phyloP scores from a whole-genome alignment of 1,139 yeast species.

The Candida pseudoviswanathii region DNA sequence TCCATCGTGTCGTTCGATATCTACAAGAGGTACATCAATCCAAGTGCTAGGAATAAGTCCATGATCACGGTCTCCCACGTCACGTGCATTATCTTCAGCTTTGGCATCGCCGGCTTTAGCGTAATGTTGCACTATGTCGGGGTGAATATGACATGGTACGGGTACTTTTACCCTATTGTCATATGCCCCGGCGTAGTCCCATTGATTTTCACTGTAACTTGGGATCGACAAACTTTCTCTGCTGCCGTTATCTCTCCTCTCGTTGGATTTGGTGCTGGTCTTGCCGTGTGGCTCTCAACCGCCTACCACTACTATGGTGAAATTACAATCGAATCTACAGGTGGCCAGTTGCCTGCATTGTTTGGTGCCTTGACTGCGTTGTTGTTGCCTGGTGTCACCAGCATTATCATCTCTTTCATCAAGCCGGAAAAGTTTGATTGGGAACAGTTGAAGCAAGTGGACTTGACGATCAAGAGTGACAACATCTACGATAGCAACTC shows the following conservation, averaged over 20 bases:
- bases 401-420: slow-evolving; percentile 27
- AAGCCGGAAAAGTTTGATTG: slow-evolving; percentile 36
- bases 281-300: slow-evolving; percentile 28
- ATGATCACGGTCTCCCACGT: slow-evolving; percentile 30
- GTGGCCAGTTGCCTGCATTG: slow-evolving; percentile 34
- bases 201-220: slow-evolving; percentile 32
- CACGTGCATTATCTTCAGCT: slow-evolving; percentile 31
- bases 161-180: slow-evolving; percentile 35
- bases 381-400: slow-evolving; percentile 31
- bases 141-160: slow-evolving; percentile 36
- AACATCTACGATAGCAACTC: slow-evolving; percentile 2
- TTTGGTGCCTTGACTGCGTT: slow-evolving; percentile 35
- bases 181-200: slow-evolving; percentile 41
- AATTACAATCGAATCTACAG: slow-evolving; percentile 25
- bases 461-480: slow-evolving; percentile 21
- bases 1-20: slow-evolving; percentile 34
- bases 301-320: slow-evolving; percentile 28
- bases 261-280: slow-evolving; percentile 24
- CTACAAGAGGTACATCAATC: slow-evolving; percentile 30
- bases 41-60: slow-evolving; percentile 26
- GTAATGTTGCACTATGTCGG: slow-evolving; percentile 36
- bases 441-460: slow-evolving; percentile 25
- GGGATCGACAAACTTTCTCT: slow-evolving; percentile 32
- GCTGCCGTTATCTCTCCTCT: slow-evolving; percentile 32
- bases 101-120: slow-evolving; percentile 31